Base-by-base conservation (phyloP, 2,329 filamentous ascomycete species). In the Fusarium papillatum region DNA sequence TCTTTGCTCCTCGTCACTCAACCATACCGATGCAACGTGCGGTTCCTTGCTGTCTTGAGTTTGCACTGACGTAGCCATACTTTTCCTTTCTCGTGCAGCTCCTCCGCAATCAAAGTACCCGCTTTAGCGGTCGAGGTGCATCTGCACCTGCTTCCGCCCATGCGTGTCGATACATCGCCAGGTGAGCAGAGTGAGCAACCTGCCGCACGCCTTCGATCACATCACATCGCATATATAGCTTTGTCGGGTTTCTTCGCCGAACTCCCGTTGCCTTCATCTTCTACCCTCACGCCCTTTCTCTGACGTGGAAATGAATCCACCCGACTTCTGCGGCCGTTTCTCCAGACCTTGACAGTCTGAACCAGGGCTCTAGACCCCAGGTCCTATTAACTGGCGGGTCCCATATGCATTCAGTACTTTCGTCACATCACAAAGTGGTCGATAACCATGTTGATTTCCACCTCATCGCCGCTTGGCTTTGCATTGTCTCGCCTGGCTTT, bases 281-380 rank as follows among this genome's bases (percentile, higher is more conserved):
- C 17, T 65, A 59, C 50, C 36, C 48, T 43, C 65, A 69, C 71
- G 71, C 74, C 61, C 71, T 70, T 53, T 65, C 65, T 69, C 66
- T 61, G 77, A 79, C 77, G 77, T 79, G 77, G 72, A 74, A 74
- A 70, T 68, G 55, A 73, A 71, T 64, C 75, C 76, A 77, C 77
- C 55, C 71, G 65, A 68, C 50, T 68, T 50, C 72, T 76, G 77
- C 74, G 77, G 71, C 77, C 77, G 43, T 55, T 57, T 73, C 48
- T 53, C 55, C 39, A 70, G 72, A 64, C 76, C 77, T 55, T 76
- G 39, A 64, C 66, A 67, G 62, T 72, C 46, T 64, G 57, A 43
- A 59, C 48, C 66, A 68, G 59, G 70, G 64, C 63, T 64, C 68
- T 53, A 64, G 68, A 68, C 75, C 71, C 68, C 31, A 55, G 57